Conservation (phyloP, 345 rosid species). For the Lepidium didymum region DNA sequence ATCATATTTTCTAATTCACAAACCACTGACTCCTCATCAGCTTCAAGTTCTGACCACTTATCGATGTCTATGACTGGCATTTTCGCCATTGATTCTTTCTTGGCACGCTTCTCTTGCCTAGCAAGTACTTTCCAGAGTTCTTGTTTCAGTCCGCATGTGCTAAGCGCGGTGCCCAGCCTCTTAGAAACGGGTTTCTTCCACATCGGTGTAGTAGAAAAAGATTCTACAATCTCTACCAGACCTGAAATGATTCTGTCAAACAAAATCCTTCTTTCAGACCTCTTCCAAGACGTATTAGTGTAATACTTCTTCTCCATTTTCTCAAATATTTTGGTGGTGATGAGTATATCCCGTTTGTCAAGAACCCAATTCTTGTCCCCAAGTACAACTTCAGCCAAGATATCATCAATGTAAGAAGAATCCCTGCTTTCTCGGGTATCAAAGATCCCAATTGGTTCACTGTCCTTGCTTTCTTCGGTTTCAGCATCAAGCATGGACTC, state of each 20-base stretch:
- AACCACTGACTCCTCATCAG: conserved; percentile 47
- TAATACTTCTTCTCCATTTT: conserved; percentile 73
- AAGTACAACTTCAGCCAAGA: conserved; percentile 55
- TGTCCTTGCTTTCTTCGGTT: conserved; percentile 30
- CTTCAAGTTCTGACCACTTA: conserved; percentile 52
- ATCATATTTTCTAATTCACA: conserved; percentile 59
- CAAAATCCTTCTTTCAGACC: conserved; percentile 61
- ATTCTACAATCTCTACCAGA: conserved; percentile 40
- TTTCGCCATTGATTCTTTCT: conserved; percentile 33
- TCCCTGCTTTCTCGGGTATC: conserved; percentile 43
- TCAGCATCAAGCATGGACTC: conserved; percentile 22
- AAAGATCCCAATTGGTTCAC: conserved; percentile 13
- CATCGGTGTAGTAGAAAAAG: conserved; percentile 30
- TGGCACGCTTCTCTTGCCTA: conserved; percentile 39
- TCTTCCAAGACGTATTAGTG: conserved; percentile 57
- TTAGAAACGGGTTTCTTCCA: conserved; percentile 44
- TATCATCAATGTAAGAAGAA: conserved; percentile 58
- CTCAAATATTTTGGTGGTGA: conserved; percentile 46
- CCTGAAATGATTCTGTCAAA: conserved; percentile 58
- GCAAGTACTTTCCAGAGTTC: conserved; percentile 48
- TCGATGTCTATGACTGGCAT: conserved; percentile 32
- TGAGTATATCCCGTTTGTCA: conserved; percentile 22
- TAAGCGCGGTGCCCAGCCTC: conserved; percentile 31
- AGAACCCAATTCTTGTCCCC: conserved; percentile 16
- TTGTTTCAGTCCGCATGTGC: conserved; percentile 28